phyloP scores from a whole-genome alignment of 1,139 yeast species.

The Candida sp. region DNA sequence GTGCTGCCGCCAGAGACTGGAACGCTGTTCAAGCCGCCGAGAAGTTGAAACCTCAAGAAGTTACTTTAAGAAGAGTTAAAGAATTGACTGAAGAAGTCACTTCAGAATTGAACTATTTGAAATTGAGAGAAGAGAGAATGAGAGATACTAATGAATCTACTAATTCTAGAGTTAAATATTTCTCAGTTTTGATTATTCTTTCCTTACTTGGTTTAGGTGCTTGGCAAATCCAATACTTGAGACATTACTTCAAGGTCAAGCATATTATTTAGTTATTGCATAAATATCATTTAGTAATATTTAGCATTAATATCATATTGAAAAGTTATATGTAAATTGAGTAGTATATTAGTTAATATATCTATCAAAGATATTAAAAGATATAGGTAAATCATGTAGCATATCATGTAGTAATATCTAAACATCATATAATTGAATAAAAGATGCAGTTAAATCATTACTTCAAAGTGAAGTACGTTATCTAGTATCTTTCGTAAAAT shows the following conservation, averaged over 20 bases:
- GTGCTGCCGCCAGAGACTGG: constrained; percentile 98
- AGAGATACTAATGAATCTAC: constrained; percentile 98
- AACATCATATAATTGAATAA: no score
- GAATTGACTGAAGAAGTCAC: constrained; percentile 80
- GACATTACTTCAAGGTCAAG: constrained; percentile 91
- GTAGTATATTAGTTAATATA: no score
- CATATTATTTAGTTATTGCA: constrained; percentile 80
- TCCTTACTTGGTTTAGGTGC: constrained; percentile 76
- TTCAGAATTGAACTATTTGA: constrained; percentile 76
- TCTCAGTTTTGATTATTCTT: constrained; percentile 65
- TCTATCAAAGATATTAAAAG: no score
- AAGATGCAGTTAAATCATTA: no score
- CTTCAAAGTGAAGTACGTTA: no score
- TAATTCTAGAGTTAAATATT: constrained; percentile 79
- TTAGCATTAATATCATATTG: no score
- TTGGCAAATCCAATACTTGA: constrained; percentile 90
- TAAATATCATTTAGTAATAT: no score
- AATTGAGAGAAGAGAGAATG: constrained; percentile 82
- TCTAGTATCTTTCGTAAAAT: no score
- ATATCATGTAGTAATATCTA: no score
- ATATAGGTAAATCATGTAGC: no score
- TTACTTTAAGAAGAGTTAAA: constrained; percentile 80
- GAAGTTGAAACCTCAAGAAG: constrained; percentile 88
- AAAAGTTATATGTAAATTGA: no score
- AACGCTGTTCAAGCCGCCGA: constrained; percentile 90